Evolutionary conservation across 1,284 basidiomycete genomes (phyloP).

Genomic region (Sporisorium reilianum): DNA sequence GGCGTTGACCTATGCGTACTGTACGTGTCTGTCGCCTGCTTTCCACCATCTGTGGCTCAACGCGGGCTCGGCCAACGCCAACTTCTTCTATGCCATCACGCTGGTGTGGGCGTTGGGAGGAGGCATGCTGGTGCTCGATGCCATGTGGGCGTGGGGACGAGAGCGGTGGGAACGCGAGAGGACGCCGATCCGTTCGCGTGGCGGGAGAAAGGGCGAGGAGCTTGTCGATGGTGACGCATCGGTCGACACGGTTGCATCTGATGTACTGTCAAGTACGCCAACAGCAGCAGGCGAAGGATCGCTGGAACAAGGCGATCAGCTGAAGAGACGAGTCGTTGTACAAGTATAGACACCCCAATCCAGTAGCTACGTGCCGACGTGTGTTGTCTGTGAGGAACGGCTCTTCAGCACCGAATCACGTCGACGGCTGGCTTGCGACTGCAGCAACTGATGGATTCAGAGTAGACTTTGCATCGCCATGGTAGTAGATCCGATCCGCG

Average conservation of each 20-base stretch:
- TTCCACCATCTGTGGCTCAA: conserved; percentile 92
- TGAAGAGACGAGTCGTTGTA: conserved; percentile 35
- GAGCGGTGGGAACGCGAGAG: conserved; percentile 61
- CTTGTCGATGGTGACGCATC: conserved; percentile 14
- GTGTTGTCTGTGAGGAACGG: too few relatives aligned
- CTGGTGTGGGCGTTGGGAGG: conserved; percentile 91
- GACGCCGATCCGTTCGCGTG: conserved; percentile 22
- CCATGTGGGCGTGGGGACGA: conserved; percentile 76
- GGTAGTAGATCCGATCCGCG: conserved; percentile 70
- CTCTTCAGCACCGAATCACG: conserved; percentile 4
- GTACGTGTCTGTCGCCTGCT: conserved; percentile 85
- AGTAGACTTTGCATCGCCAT: conserved; percentile 39
- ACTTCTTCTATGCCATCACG: conserved; percentile 97
- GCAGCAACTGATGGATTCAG: not conserved
- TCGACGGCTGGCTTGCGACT: not conserved
- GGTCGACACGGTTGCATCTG: conserved; percentile 12
- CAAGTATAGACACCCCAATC: conserved; percentile 30
- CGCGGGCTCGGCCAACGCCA: conserved; percentile 94
- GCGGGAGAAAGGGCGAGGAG: not conserved
- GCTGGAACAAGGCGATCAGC: conserved; percentile 14
- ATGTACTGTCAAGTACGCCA: not conserved
- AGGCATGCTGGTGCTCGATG: conserved; percentile 84
- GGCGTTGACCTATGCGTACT: conserved; percentile 83
- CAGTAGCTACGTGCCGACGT: too few relatives aligned
- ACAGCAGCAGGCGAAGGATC: not conserved